Evolutionary conservation across 1,284 basidiomycete genomes (phyloP), one percentile per base, ranked within the genome.

Genomic region (Cryptococcus sp.): DNA sequence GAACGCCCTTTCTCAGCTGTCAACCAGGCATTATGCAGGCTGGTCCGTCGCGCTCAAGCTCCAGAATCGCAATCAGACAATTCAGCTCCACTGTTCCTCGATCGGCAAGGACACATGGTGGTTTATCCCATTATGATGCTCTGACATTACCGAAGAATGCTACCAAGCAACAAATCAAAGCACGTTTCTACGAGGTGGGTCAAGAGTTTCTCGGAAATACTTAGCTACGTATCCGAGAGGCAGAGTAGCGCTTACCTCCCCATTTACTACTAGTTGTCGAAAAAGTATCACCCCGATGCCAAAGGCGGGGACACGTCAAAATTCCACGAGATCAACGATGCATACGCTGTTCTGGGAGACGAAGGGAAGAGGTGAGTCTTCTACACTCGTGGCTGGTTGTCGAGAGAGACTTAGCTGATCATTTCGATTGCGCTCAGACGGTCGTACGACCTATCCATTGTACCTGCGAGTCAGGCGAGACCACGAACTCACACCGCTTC

Each of bases 101-200:
- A 56, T 49, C 34, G 10, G 58, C 58, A n/a, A 47, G 54, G 25
- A 54, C 52, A 10, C 57, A 58, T 17, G 57, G 57, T 0, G 25
- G 20, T 5, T 16, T 58, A 11, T 54, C 46, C 25, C 78, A 78
- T 55, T 80, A 80, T 54, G 76, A 73, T 10, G 66, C 68, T 13
- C 59, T 80, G 16, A 72, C 59, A 3, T 47, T 80, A 22, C 70
- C 68, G 1, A 62, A 58, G 50, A 75, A 70, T 49, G 76, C 77
- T 20, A 77, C 69, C 2, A 77, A 72, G 55, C 69, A 75, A 58
- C 77, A 80, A 56, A 73, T 80, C 64, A 80, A 80, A 62, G 73
- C 78, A 15, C 66, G 65, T 50, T 80, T 79, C 55, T 80, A 80
- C 55, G 77, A 78, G 72, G 79, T 80, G 60, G 62, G 74, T 66